These are phyloP conservation scores for Vigna angularis DNA, from an alignment of 306 rosid genomes.

Conservation along the genomic window DNA sequence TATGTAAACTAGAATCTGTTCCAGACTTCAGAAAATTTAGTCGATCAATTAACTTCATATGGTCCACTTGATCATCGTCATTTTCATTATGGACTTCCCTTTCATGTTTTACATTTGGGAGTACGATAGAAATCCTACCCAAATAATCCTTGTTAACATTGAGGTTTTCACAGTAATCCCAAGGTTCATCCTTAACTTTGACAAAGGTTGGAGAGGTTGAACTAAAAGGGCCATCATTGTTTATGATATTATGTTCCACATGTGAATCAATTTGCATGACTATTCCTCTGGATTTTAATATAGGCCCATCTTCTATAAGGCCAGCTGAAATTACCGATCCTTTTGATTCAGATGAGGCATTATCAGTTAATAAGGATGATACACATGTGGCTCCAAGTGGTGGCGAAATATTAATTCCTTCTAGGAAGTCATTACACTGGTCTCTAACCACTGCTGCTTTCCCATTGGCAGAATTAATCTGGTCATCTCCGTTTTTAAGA, in stretches of 20 bases:
- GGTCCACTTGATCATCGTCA: slow-evolving; percentile 58
- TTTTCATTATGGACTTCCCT: slow-evolving; percentile 39
- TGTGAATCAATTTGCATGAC: slow-evolving; percentile 48
- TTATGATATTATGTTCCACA: slow-evolving; percentile 48
- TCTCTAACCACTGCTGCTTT: slow-evolving; percentile 36
- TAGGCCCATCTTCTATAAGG: slow-evolving; percentile 46
- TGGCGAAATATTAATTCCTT: slow-evolving; percentile 46
- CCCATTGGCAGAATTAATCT: slow-evolving; percentile 39
- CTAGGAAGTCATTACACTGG: slow-evolving; percentile 41
- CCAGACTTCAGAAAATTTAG: slow-evolving; percentile 54
- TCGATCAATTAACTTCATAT: slow-evolving; percentile 67
- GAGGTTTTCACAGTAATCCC: slow-evolving; percentile 48
- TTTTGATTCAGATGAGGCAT: slow-evolving; percentile 15
- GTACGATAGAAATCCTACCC: slow-evolving; percentile 46
- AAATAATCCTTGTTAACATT: slow-evolving; percentile 43
- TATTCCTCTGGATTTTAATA: slow-evolving; percentile 40
- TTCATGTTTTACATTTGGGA: slow-evolving; percentile 62
- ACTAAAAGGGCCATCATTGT: slow-evolving; percentile 45
- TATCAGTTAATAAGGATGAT: slow-evolving; percentile 37
- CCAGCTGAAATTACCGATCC: slow-evolving; percentile 29
- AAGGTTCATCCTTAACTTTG: slow-evolving; percentile 76
- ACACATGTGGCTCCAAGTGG: slow-evolving; percentile 34
- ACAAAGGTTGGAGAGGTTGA: slow-evolving; percentile 48
- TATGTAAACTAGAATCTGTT: slow-evolving; percentile 46
- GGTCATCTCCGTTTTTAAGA: slow-evolving; percentile 45